A percentile compares a stretch with the other conserved stretches of the same genome.
These are phyloP conservation scores for Candida namnaoensis DNA, from an alignment of 805 yeast genomes.

Conservation along the genomic window DNA sequence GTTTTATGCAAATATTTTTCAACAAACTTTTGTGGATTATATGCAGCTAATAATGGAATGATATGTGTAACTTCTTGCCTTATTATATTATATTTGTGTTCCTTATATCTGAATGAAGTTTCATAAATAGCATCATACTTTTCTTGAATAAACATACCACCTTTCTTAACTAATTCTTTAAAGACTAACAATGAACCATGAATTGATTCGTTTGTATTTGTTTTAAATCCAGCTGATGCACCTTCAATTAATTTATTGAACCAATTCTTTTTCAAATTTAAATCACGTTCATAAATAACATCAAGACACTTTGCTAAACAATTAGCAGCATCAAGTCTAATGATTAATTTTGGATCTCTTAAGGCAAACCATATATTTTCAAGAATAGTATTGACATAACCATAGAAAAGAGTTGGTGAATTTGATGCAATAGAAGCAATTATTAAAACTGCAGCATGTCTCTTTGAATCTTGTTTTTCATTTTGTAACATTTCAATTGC, in stretches of 20 bases:
- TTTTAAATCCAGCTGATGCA: slow-evolving; percentile 51
- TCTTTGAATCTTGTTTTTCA: slow-evolving; percentile 78
- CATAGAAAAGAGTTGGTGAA: slow-evolving; percentile 77
- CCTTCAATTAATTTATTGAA: slow-evolving; percentile 60
- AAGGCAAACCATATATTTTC: slow-evolving; percentile 85
- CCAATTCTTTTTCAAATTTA: slow-evolving; percentile 65
- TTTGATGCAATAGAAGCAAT: slow-evolving; percentile 78
- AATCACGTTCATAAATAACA: slow-evolving; percentile 74
- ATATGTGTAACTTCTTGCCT: slow-evolving; percentile 80
- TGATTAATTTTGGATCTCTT: slow-evolving; percentile 65
- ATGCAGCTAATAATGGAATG: slow-evolving; percentile 75
- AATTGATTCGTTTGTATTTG: slow-evolving; percentile 54
- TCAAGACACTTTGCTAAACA: slow-evolving; percentile 71
- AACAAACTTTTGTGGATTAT: slow-evolving; percentile 67
- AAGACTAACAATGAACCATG: slow-evolving; percentile 84
- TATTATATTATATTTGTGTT: slow-evolving; percentile 66
- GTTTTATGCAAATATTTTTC: slow-evolving; percentile 76
- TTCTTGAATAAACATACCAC: slow-evolving; percentile 63
- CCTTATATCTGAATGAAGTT: slow-evolving; percentile 63
- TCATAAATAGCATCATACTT: slow-evolving; percentile 75
- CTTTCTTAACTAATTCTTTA: slow-evolving; percentile 64
- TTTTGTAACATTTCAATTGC: slow-evolving; percentile 87
- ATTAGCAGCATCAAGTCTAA: slow-evolving; percentile 78
- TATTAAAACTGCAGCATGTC: slow-evolving; percentile 86
- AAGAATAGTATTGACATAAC: slow-evolving; percentile 68